Conservation (phyloP, 768 basidiomycete species). For the Termitomyces titanicus region DNA sequence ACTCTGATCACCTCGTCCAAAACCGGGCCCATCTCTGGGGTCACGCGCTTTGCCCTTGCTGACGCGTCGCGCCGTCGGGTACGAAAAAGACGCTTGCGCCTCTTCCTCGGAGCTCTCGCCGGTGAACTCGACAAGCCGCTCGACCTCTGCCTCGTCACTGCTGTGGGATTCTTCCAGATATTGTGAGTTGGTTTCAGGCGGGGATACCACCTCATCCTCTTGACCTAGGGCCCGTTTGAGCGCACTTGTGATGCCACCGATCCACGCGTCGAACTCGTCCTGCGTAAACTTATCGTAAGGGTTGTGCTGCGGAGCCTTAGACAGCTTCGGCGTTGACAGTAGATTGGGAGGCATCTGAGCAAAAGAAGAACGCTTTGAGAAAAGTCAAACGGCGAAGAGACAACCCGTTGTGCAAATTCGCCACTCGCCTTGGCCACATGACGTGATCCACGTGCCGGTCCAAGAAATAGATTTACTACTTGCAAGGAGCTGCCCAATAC, state of each 20-base stretch:
- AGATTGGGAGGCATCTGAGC: constrained; percentile 9
- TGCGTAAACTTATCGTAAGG: constrained; percentile 73
- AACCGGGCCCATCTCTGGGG: constrained; percentile 55
- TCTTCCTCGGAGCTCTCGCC: constrained; percentile 22
- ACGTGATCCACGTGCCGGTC: constrained; percentile 3
- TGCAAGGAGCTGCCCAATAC: no score
- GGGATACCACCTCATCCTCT: constrained; percentile 26
- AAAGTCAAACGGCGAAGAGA: constrained; percentile 13
- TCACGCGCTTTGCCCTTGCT: constrained; percentile 61
- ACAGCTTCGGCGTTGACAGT: constrained; percentile 12
- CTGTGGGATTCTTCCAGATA: constrained; percentile 1
- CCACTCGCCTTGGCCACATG: not conserved
- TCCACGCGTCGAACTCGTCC: constrained; percentile 68
- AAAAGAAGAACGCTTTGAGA: constrained; percentile 3
- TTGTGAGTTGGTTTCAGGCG: constrained; percentile 11
- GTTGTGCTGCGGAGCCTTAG: constrained; percentile 56
- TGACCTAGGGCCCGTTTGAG: constrained; percentile 57
- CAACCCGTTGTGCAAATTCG: not conserved
- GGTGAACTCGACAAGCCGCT: constrained; percentile 11
- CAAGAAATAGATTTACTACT: no score
- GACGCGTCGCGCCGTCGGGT: constrained; percentile 42
- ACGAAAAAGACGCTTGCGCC: constrained; percentile 55
- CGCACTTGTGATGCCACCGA: constrained; percentile 56
- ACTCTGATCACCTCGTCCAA: constrained; percentile 31
- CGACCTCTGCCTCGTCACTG: constrained; percentile 15